Percentiles rank a stretch among this genome's conserved stretches.
Conservation (phyloP, 257 asterid genomes). For the Galeopsis tetrahit region DNA sequence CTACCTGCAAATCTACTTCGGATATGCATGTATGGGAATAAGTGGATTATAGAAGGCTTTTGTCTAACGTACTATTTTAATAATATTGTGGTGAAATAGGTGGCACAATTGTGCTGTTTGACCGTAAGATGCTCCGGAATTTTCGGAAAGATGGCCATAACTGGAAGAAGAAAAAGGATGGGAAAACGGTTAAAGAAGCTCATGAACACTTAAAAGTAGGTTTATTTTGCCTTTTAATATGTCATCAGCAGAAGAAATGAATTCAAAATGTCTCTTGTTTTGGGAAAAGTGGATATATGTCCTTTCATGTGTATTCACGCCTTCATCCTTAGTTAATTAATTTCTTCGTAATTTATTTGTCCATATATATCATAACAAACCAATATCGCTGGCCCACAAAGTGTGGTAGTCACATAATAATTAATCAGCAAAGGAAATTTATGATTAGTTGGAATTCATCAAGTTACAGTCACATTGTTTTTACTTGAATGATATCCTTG, state of each 20-base stretch:
- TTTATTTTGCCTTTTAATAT: constrained; percentile 25
- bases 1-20: not conserved
- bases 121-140: constrained; percentile 97
- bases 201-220: constrained; percentile 94
- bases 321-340: not conserved
- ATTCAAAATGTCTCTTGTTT: constrained; percentile 7
- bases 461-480: not conserved
- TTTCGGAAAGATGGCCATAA: constrained; percentile 95
- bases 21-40: constrained; percentile 16
- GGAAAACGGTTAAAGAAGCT: constrained; percentile 97
- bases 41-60: constrained; percentile 22
- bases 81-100: constrained; percentile 51
- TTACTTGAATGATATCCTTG: constrained; percentile 9
- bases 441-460: constrained; percentile 6
- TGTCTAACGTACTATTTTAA: constrained; percentile 33
- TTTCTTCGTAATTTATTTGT: constrained; percentile 9
- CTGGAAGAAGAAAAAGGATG: constrained; percentile 98
- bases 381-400: constrained; percentile 6
- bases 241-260: not conserved
- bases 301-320: not conserved
- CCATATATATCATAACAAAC: constrained; percentile 4
- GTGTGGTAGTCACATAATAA: constrained; percentile 9
- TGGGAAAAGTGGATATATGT: constrained; percentile 8
- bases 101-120: constrained; percentile 87
- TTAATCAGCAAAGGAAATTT: constrained; percentile 19